Evolutionary conservation across 1,284 basidiomycete species (phyloP), one percentile per base, ranked within the genome.

Genomic region (Melampsora americana): DNA sequence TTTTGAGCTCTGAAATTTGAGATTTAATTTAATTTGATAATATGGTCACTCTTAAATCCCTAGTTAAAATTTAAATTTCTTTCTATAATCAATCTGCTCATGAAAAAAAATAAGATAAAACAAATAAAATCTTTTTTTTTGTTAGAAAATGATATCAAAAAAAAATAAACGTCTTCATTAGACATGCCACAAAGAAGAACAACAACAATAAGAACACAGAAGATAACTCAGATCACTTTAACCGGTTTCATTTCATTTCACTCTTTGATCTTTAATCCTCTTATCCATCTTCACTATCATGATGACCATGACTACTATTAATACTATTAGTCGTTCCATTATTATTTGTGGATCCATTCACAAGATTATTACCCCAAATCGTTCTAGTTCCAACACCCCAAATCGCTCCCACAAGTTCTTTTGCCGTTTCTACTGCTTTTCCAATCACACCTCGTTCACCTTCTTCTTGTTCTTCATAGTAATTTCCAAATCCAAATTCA

Each of bases 401-500:
- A 32, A 80, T 60, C 7, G 79, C 80, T 0, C 80, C 80, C 6
- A 80, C 62, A 26, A 80, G 46, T 50, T 79, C 80, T 14, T 78
- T 67, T 1, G 79, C 79, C 0, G 80, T 80, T 1, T 79, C 79
- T 5, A 79, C 80, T 20, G 78, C 78, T 18, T 75, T 60, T 28
- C 79, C 78, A 18, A 80, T 78, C 23, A 79, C 42, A 20, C 78
- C 78, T 20, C 65, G 39, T 30, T 70, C 67, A 6, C 56, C 50
- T 42, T 76, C 74, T 32, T 71, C 74, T 32, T 60, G 50, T 46
- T 68, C 72, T 61, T 77, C 78, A 35, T 79, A 79, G 26, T 79
- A 79, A 35, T 77, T 78, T 6, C 79, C 79, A 28, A 79, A 79
- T 9, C 77, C 71, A 28, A 78, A 78, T 48, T 79, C 80, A 56